These are phyloP conservation scores for Teratosphaeria destructans DNA, from an alignment of 2,329 filamentous ascomycete genomes.

Conservation along the genomic window DNA sequence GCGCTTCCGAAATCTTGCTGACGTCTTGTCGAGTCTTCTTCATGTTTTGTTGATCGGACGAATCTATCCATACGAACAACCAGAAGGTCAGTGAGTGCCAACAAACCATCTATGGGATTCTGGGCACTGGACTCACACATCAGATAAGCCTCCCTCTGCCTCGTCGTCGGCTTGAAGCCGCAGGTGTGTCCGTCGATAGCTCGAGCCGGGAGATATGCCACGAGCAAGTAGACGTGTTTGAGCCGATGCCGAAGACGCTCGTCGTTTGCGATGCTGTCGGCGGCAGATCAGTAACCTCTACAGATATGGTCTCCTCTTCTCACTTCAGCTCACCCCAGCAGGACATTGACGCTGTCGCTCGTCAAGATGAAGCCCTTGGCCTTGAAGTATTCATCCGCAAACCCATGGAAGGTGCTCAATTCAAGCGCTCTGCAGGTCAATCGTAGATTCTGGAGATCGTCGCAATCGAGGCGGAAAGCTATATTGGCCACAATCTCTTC, in stretches of 20 bases:
- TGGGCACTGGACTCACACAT: neutral
- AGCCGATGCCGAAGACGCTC: constrained; percentile 14
- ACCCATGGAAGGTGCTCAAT: constrained; percentile 16
- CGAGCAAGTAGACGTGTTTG: constrained; percentile 15
- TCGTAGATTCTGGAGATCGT: constrained; percentile 18
- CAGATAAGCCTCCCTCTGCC: neutral
- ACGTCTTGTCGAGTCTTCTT: constrained; percentile 9
- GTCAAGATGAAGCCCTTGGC: constrained; percentile 17
- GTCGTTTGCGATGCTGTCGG: constrained; percentile 13
- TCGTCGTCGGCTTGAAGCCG: constrained; percentile 10
- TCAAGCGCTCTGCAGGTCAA: constrained; percentile 18
- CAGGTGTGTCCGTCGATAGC: constrained; percentile 7
- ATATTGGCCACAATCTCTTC: constrained; percentile 22
- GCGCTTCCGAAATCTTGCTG: constrained; percentile 14
- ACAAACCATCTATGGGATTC: neutral
- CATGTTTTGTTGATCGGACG: constrained; percentile 16
- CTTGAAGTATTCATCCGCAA: constrained; percentile 18
- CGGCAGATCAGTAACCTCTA: too few relatives aligned
- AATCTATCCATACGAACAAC: neutral
- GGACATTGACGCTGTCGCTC: constrained; percentile 15
- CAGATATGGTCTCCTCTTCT: too few relatives aligned
- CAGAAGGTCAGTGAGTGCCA: too few relatives aligned
- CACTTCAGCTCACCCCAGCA: neutral
- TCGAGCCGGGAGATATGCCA: constrained; percentile 11
- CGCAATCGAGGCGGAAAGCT: constrained; percentile 14